Percentiles rank a stretch among this genome's conserved stretches.
phyloP scores from a whole-genome alignment of 805 yeast genomes.

The Candida arabinofermentans region DNA sequence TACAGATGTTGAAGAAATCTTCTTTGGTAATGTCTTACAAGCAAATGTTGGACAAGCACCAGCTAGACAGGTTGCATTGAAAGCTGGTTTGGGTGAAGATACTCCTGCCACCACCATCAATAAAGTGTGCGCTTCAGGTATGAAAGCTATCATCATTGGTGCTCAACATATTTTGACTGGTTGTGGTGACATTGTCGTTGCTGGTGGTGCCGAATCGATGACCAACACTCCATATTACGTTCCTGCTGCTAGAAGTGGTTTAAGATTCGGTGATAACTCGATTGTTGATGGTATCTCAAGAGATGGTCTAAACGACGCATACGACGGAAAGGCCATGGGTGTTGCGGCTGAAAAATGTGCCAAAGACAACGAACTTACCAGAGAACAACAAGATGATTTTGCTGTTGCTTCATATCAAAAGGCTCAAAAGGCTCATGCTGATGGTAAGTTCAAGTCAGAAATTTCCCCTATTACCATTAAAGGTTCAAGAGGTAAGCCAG shows the following conservation, averaged over 20 bases:
- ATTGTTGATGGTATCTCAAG: slow-evolving; percentile 85
- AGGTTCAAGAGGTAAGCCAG: slow-evolving; percentile 91
- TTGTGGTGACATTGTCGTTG: slow-evolving; percentile 85
- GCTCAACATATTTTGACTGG: slow-evolving; percentile 90
- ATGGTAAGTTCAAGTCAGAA: slow-evolving; percentile 79
- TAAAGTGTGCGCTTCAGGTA: slow-evolving; percentile 96
- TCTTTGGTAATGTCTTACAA: slow-evolving; percentile 88
- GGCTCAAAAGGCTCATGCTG: slow-evolving; percentile 75
- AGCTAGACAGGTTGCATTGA: slow-evolving; percentile 94
- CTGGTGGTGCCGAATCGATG: slow-evolving; percentile 99
- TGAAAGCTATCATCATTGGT: slow-evolving; percentile 86
- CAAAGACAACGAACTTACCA: slow-evolving; percentile 64
- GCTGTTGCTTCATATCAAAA: slow-evolving; percentile 83
- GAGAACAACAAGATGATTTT: slow-evolving; percentile 86
- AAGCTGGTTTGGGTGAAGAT: slow-evolving; percentile 77
- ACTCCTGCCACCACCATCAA: slow-evolving; percentile 88
- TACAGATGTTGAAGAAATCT: slow-evolving; percentile 78
- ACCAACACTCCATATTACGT: slow-evolving; percentile 91
- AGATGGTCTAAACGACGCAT: slow-evolving; percentile 94
- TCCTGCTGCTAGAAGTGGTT: slow-evolving; percentile 81
- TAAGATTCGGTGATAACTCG: slow-evolving; percentile 79
- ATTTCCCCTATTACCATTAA: slow-evolving; percentile 85
- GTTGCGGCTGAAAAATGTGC: slow-evolving; percentile 97
- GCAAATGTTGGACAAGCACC: slow-evolving; percentile 97
- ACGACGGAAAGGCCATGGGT: slow-evolving; percentile 89